phyloP scores from a whole-genome alignment of 345 rosid genomes.

The Mallotus nudiflorus region DNA sequence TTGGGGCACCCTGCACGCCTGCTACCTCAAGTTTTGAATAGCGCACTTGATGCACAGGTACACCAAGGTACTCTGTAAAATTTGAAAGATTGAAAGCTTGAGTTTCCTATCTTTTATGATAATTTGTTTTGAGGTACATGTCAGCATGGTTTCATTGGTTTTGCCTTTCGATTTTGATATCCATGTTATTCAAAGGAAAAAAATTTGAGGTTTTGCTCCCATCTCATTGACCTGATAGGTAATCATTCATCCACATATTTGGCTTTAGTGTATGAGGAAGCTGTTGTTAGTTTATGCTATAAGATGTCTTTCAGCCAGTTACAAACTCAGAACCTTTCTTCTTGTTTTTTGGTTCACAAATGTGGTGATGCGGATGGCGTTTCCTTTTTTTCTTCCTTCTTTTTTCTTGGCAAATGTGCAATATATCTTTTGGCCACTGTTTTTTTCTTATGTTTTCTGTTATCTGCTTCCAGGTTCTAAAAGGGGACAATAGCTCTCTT shows the following conservation, averaged over 20 bases:
- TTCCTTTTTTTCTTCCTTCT: neutral
- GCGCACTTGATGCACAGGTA: conserved; percentile 94
- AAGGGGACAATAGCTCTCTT: conserved; percentile 80
- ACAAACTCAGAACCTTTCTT: neutral
- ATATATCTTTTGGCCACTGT: neutral
- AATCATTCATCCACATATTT: neutral
- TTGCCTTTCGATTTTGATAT: neutral
- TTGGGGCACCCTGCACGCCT: conserved; percentile 96
- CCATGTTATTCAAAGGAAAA: neutral
- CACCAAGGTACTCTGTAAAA: neutral
- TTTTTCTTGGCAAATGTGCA: too few species aligned
- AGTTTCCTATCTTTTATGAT: conserved; percentile 12
- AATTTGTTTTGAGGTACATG: neutral
- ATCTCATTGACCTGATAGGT: neutral
- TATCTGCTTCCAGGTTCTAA: conserved; percentile 56
- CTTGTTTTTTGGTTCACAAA: conserved; percentile 8
- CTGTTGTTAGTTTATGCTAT: neutral
- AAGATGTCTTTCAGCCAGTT: conserved; percentile 2
- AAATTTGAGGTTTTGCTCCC: neutral
- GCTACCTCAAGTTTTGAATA: conserved; percentile 87
- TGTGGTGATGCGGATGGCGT: conserved; percentile 1
- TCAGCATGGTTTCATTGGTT: neutral
- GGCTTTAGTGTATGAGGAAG: neutral
- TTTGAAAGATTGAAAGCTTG: neutral
- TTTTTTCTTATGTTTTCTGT: conserved; percentile 19